These are phyloP conservation scores for Rasamsonia emersonii DNA, from an alignment of 2,329 filamentous ascomycete species.

Conservation along the genomic window DNA sequence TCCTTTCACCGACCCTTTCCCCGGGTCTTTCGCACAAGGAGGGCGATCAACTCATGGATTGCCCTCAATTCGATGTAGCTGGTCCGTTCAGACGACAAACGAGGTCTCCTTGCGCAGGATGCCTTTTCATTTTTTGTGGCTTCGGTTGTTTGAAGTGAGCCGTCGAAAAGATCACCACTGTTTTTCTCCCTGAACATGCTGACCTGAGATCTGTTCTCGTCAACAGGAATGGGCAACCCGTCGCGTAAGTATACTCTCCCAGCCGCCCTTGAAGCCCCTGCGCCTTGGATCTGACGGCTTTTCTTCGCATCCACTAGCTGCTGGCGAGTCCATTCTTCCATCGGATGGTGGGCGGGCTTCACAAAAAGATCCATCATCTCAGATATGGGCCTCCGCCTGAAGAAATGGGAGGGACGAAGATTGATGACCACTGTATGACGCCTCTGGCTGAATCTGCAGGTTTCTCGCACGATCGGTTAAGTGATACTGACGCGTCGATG, in stretches of 20 bases:
- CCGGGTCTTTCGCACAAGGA: too few species aligned
- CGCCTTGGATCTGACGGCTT: too few species aligned
- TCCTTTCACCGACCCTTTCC: too few species aligned
- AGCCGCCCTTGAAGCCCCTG: too few species aligned
- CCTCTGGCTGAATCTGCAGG: too few species aligned
- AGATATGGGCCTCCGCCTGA: slow-evolving; percentile 35
- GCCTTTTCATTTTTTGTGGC: too few species aligned
- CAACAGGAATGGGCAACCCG: slow-evolving; percentile 28
- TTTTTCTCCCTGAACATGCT: too few species aligned
- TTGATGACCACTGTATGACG: slow-evolving; percentile 26
- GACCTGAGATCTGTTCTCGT: not conserved
- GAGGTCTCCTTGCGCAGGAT: too few species aligned
- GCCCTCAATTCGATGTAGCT: too few species aligned
- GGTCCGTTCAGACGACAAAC: too few species aligned
- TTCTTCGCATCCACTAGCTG: slow-evolving; percentile 21
- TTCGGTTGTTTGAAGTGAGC: slow-evolving; percentile 28
- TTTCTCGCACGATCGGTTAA: slow-evolving; percentile 4
- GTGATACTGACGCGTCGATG: slow-evolving; percentile 6
- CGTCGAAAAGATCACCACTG: slow-evolving; percentile 4
- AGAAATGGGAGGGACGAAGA: slow-evolving; percentile 34
- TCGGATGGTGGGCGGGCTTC: slow-evolving; percentile 33
- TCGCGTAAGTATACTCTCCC: slow-evolving; percentile 28
- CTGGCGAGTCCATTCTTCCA: slow-evolving; percentile 36
- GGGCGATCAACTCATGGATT: too few species aligned
- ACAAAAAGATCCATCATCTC: slow-evolving; percentile 33